Conservation (phyloP, 2,329 filamentous ascomycete genomes). For the Cladosporium sp. region DNA sequence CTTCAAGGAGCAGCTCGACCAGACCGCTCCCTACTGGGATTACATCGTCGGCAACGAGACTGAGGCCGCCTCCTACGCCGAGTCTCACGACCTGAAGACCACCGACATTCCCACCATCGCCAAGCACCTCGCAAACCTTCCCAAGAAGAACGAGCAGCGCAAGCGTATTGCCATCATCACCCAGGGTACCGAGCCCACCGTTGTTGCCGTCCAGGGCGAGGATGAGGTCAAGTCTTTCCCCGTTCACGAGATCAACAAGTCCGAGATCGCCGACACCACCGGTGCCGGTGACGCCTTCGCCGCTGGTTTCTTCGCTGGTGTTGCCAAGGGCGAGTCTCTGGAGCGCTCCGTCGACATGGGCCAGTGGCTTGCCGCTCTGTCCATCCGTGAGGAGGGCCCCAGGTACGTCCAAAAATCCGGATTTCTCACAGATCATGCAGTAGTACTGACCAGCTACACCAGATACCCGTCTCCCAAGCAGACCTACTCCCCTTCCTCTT, state of each 20-base stretch:
- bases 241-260: conserved; percentile 74
- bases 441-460: conserved; percentile 17
- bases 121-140: conserved; percentile 78
- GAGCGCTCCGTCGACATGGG: conserved; percentile 83
- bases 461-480: conserved; percentile 42
- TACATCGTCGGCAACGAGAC: conserved; percentile 97
- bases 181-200: conserved; percentile 87
- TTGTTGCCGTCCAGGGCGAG: conserved; percentile 69
- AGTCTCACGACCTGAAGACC: conserved; percentile 71
- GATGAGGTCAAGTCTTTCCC: conserved; percentile 70
- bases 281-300: conserved; percentile 96
- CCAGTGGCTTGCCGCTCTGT: conserved; percentile 92
- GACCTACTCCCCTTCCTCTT: conserved; percentile 34
- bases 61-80: conserved; percentile 84
- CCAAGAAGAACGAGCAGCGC: conserved; percentile 86
- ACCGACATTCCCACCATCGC: conserved; percentile 83
- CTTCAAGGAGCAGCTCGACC: conserved; percentile 94
- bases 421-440: conserved; percentile 35
- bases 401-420: conserved; percentile 63
- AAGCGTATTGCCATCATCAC: conserved; percentile 88
- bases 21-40: conserved; percentile 86
- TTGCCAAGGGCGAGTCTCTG: conserved; percentile 80
- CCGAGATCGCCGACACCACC: conserved; percentile 91
- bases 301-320: conserved; percentile 86
- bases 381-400: conserved; percentile 92